These are phyloP conservation scores for Epichloe sibirici DNA, from an alignment of 2,329 filamentous ascomycete genomes.

Conservation along the genomic window DNA sequence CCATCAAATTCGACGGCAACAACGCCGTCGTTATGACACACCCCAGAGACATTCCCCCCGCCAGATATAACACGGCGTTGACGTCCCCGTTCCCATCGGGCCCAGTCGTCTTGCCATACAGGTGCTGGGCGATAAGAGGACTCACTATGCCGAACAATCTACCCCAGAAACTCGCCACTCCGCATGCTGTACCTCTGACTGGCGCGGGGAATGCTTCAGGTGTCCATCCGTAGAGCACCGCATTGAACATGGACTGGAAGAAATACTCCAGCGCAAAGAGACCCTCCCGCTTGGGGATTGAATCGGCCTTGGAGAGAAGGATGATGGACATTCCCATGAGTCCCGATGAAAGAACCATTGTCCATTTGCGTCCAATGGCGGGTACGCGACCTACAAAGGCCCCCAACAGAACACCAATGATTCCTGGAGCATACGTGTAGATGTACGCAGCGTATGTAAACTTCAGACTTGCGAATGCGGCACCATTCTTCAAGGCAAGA, in stretches of 20 bases:
- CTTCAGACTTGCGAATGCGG: constrained; percentile 27
- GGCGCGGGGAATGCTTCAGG: constrained; percentile 46
- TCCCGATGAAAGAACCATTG: constrained; percentile 29
- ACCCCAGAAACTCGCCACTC: constrained; percentile 46
- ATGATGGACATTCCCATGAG: constrained; percentile 35
- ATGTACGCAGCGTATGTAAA: constrained; percentile 41
- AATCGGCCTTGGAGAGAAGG: constrained; percentile 29
- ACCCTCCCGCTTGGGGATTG: constrained; percentile 23
- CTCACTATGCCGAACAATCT: constrained; percentile 45
- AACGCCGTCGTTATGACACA: constrained; percentile 38
- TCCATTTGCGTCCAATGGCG: constrained; percentile 29
- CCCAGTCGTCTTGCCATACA: constrained; percentile 19
- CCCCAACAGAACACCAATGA: constrained; percentile 37
- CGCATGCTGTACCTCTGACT: constrained; percentile 42
- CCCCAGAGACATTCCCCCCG: constrained; percentile 40
- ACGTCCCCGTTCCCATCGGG: constrained; percentile 22
- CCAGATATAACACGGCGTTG: constrained; percentile 42
- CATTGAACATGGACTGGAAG: constrained; percentile 29
- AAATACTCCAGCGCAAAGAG: constrained; percentile 32
- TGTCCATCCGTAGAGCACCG: constrained; percentile 32
- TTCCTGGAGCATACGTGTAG: constrained; percentile 40
- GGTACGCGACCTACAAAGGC: constrained; percentile 27
- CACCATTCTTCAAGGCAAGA: constrained; percentile 37
- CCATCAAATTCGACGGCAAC: constrained; percentile 29
- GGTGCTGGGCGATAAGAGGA: constrained; percentile 38